Evolutionary conservation across 2,329 filamentous ascomycete genomes (phyloP), one percentile per base, ranked within the genome.

Genomic region (Pseudogymnoascus sp.): DNA sequence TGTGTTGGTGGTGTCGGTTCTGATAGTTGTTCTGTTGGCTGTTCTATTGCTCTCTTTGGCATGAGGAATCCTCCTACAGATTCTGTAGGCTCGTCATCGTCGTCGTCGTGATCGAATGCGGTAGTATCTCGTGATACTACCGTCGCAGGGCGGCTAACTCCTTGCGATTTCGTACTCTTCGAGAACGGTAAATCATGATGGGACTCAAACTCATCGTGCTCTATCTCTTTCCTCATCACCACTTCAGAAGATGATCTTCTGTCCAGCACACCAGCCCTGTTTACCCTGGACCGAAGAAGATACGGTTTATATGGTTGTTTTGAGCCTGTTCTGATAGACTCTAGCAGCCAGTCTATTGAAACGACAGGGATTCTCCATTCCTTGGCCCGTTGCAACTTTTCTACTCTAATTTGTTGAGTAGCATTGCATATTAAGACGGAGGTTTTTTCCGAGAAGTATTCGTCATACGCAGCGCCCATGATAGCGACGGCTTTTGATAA

Each of bases 281-380:
- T 59, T 38, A 3, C 61, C 35, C 59, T 63, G 62, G 67, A 39
- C 39, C 69, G 31, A 69, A 70, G 59, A 77, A 72, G 66, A 69
- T 81, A 84, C 31, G 76, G 72, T 21, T 77, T 73, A 59, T 80
- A 81, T 9, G 79, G 70, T 62, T 81, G 76, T 68, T 76, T 78
- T 61, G 77, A 73, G 31, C 83, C 83, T 0, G 77, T 83, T 69
- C 80, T 79, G 59, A 97, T 85, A 66, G 89, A 94, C 60, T 87
- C 82, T 87, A 90, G 94, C 2, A 99, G 79, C 94, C 94, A 99
- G 21, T 88, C 84, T 15, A 85, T 84, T 6, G 83, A 83, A 9
- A 97, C 89, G n/a, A 93, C 85, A 1, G 92, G 90, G 9, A 97
- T 88, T 4, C 82, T 81, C 80, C 90, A 90, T 68, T 87, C 81